Conservation (phyloP, 768 basidiomycete species). For the Panaeolus papilionaceus region DNA sequence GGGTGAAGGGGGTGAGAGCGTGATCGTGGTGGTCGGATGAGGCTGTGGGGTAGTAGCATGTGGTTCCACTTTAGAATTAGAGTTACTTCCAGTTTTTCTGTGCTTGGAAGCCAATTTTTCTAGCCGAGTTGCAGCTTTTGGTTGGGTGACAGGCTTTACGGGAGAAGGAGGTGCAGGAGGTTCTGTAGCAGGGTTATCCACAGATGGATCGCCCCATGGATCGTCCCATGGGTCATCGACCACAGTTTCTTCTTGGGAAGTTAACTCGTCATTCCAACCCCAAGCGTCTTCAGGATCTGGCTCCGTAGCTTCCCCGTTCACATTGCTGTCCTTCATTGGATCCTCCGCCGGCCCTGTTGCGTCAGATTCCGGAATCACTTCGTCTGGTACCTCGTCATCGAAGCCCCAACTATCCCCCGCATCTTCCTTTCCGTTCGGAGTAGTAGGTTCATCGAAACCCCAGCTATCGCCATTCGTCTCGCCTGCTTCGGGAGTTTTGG, state of each 20-base stretch:
- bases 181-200: conserved; percentile 30
- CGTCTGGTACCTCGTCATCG: conserved; percentile 49
- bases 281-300: conserved; percentile 57
- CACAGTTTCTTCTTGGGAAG: conserved; percentile 31
- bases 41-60: conserved; percentile 21
- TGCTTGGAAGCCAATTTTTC: conserved; percentile 58
- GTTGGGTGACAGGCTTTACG: conserved; percentile 35
- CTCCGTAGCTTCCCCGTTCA: conserved; percentile 21
- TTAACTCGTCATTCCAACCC: conserved; percentile 72
- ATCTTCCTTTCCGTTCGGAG: conserved; percentile 28
- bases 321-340: neutral
- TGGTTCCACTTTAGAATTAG: conserved; percentile 25
- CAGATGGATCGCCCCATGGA: conserved; percentile 64
- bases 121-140: conserved; percentile 63
- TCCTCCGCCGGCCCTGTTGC: conserved; percentile 20
- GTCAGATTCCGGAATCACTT: conserved; percentile 25
- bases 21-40: conserved; percentile 21
- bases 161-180: conserved; percentile 36
- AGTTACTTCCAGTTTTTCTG: conserved; percentile 48
- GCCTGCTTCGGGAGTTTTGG: conserved; percentile 24
- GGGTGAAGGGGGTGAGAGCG: conserved; percentile 29
- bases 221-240: conserved; percentile 68
- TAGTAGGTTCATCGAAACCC: conserved; percentile 54
- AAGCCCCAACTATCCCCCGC: conserved; percentile 58
- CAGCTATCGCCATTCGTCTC: conserved; percentile 48